These are phyloP conservation scores for Beta corolliflora DNA, from an alignment of 179 eudicot genomes.

Conservation along the genomic window DNA sequence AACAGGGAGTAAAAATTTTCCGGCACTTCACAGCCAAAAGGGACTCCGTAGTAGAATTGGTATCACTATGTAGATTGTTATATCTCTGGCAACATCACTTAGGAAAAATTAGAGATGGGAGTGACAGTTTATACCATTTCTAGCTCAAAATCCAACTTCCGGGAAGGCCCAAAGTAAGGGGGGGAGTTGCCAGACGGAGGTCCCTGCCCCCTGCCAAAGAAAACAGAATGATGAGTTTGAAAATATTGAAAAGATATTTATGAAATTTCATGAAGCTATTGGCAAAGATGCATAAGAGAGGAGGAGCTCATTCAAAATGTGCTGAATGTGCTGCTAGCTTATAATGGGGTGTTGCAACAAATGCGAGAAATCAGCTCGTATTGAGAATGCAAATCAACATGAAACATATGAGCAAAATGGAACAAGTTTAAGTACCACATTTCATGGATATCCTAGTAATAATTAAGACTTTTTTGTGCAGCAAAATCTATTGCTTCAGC, in stretches of 20 bases:
- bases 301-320: constrained; percentile 6
- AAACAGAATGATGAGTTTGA: constrained; percentile 20
- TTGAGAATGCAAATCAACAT: neutral
- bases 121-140: constrained; percentile 65
- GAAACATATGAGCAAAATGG: neutral
- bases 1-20: neutral
- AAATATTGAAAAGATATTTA: neutral
- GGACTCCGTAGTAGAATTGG: neutral
- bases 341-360: too few species aligned
- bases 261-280: constrained; percentile 2
- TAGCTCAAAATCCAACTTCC: constrained; percentile 89
- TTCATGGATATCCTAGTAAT: neutral
- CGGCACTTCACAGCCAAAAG: neutral
- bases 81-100: neutral
- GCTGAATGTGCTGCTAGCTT: neutral
- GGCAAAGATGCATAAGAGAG: neutral
- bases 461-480: neutral
- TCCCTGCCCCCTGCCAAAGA: constrained; percentile 74
- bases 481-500: neutral
- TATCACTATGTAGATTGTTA: neutral
- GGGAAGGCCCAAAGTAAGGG: constrained; percentile 94
- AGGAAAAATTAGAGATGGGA: neutral
- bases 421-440: constrained; percentile 6
- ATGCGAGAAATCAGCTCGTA: neutral
- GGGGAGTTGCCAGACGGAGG: constrained; percentile 65